Percentiles rank a stretch among this genome's conserved stretches.
Conservation (phyloP, 805 yeast species). For the Metschnikowia dekortorum region DNA sequence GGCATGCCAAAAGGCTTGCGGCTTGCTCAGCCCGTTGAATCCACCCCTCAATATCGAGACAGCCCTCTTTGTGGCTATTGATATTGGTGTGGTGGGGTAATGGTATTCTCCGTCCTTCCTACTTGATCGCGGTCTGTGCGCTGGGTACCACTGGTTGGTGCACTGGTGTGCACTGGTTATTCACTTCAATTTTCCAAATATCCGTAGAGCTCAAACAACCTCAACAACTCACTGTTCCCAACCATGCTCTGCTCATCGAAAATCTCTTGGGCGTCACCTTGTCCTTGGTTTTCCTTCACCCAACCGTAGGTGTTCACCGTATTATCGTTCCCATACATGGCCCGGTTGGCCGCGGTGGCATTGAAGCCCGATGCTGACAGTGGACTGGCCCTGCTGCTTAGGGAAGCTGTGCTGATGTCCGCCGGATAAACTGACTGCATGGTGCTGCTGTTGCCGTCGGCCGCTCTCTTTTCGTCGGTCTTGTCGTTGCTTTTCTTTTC, state of each 20-base stretch:
- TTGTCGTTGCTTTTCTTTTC: background rate
- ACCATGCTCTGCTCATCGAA: slow-evolving; percentile 17
- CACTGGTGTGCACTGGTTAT: background rate
- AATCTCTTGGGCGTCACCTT: slow-evolving; percentile 11
- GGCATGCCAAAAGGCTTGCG: too few relatives aligned
- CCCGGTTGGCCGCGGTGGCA: slow-evolving; percentile 13
- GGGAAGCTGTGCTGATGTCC: background rate
- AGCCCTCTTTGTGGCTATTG: too few relatives aligned
- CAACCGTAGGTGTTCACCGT: slow-evolving; percentile 17
- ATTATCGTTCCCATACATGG: slow-evolving; percentile 17
- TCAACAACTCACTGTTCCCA: slow-evolving; percentile 31
- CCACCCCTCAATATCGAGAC: too few relatives aligned
- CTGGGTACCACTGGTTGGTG: too few relatives aligned
- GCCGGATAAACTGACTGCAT: background rate
- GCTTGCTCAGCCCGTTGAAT: too few relatives aligned
- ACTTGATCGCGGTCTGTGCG: too few relatives aligned
- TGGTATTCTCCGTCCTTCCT: too few relatives aligned
- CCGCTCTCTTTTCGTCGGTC: slow-evolving; percentile 5
- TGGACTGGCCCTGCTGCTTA: background rate
- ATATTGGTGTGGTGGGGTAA: too few relatives aligned
- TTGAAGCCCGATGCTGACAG: slow-evolving; percentile 5
- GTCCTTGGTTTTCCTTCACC: slow-evolving; percentile 14
- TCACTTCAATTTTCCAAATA: slow-evolving; percentile 23
- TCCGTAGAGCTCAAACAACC: slow-evolving; percentile 33
- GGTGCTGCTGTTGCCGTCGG: background rate